Evolutionary conservation across 139 green algal genomes (phyloP), one percentile per base, ranked within the genome.

Genomic region (Chlorella sp.): DNA sequence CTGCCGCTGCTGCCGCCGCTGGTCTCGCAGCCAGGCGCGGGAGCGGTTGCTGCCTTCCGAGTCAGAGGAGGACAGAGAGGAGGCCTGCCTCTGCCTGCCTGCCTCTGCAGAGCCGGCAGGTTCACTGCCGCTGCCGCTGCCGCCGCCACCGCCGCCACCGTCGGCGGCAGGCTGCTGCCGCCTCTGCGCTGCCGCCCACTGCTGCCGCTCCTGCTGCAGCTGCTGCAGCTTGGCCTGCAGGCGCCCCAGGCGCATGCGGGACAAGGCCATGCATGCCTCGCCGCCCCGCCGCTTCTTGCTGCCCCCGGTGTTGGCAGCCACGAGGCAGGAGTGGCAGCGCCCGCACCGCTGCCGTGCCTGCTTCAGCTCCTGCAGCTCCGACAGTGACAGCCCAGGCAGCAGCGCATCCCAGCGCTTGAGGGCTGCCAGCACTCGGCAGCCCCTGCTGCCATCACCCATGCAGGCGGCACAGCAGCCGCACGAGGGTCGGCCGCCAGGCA

Each of bases 401-500:
- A 88, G 84, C 14, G 84, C 84, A 34, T 88, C 84, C 84, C 84
- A 88, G 84, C 84, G 84, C 66, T 57, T 76, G 19, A 88, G 32
- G 9, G 84, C 84, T 28, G 84, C 68, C 30, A 88, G 66, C 68
- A 39, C 18, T 11, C 37, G 84, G 84, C 84, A 88, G 66, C 84
- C 16, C 3, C 68, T 48, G 39, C n/a, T n/a, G 64, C 68, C n/a
- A 28, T 40, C 39, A 16, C 4, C 15, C 28, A 1, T 34, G 68
- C 84, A 88, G 28, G 84, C 68, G 12, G 84, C n/a, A 40, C 84
- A 88, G 84, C 39, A 36, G 66, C 84, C 84, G 68, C 84, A 88
- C 0, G 60, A 0, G 16, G 39, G 84, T 24, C 84, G 66, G 64
- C 66, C 32, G 15, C 12, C 42, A 5, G 84, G 84, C 39, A 88